A percentile compares a stretch with the other conserved stretches of the same genome.
These are phyloP conservation scores for Golubevia sp. DNA, from an alignment of 1,284 basidiomycete genomes.

Conservation along the genomic window DNA sequence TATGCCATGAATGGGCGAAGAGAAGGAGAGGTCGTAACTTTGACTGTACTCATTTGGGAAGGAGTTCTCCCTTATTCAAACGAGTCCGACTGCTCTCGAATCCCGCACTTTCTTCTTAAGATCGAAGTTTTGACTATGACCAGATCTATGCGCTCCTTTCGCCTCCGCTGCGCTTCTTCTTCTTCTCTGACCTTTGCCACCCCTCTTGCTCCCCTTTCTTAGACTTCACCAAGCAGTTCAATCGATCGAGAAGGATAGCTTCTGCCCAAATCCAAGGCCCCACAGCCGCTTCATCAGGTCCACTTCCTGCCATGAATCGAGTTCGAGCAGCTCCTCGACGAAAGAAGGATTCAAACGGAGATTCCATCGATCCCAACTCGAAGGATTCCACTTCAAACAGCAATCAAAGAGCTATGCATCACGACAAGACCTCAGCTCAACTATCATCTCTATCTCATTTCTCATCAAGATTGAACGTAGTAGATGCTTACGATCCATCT, in stretches of 20 bases:
- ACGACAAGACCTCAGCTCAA: slow-evolving; percentile 38
- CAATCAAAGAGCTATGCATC: slow-evolving; percentile 3
- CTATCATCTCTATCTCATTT: slow-evolving; percentile 43
- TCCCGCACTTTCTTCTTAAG: no score
- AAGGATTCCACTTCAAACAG: not conserved
- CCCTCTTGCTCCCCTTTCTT: not conserved
- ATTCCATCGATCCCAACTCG: not conserved
- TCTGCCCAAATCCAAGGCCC: slow-evolving; percentile 9
- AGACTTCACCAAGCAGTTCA: slow-evolving; percentile 59
- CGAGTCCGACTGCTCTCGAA: no score
- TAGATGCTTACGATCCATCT: slow-evolving; percentile 49
- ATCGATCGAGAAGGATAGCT: slow-evolving; percentile 49
- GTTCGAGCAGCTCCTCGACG: slow-evolving; percentile 4
- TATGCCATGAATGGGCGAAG: no score
- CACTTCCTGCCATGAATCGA: slow-evolving; percentile 38
- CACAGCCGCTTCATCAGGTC: not conserved
- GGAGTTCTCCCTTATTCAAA: not conserved
- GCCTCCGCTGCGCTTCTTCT: not conserved
- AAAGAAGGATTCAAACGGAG: not conserved
- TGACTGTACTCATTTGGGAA: no score
- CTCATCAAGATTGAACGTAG: slow-evolving; percentile 42
- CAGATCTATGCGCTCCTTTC: no score
- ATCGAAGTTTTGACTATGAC: no score
- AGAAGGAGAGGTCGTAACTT: no score
- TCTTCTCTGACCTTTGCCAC: not conserved